phyloP scores from a whole-genome alignment of 805 yeast genomes.

The Wickerhamiella kurtzmanii region DNA sequence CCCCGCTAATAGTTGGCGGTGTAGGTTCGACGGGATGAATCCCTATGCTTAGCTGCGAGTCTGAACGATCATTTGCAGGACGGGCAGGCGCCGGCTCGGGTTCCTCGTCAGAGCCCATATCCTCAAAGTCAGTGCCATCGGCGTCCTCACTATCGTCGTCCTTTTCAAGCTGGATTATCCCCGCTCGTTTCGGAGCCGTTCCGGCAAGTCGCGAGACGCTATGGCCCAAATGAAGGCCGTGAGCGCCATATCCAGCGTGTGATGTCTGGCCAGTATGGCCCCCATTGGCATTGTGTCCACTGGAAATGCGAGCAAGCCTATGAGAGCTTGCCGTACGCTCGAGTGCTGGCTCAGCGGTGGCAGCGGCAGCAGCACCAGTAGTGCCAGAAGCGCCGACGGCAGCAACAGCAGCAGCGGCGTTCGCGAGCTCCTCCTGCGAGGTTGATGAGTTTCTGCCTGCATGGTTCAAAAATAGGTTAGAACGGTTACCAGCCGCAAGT shows the following conservation, averaged over 20 bases:
- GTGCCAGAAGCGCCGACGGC: too few species aligned
- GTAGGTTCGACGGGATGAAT: conserved; percentile 18
- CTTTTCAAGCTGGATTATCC: background rate
- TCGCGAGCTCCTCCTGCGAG: background rate
- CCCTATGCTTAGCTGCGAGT: conserved; percentile 13
- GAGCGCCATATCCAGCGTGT: too few species aligned
- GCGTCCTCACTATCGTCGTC: background rate
- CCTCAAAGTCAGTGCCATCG: background rate
- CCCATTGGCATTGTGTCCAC: background rate
- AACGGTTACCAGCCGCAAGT: background rate
- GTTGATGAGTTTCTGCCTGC: background rate
- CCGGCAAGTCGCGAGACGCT: background rate
- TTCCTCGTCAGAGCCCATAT: background rate
- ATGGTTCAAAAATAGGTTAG: background rate
- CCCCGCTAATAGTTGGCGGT: conserved; percentile 19
- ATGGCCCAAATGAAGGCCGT: too few species aligned
- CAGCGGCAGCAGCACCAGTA: too few species aligned
- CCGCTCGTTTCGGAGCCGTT: background rate
- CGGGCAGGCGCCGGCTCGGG: background rate
- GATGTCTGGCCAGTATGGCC: too few species aligned
- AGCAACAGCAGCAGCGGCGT: too few species aligned
- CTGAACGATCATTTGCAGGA: background rate
- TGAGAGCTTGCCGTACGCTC: background rate
- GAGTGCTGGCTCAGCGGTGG: background rate
- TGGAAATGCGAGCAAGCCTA: background rate